A percentile compares a stretch with the other conserved stretches of the same genome.
phyloP scores from a whole-genome alignment of 371 early-diverging fungal species.

The Globomyces sp. region DNA sequence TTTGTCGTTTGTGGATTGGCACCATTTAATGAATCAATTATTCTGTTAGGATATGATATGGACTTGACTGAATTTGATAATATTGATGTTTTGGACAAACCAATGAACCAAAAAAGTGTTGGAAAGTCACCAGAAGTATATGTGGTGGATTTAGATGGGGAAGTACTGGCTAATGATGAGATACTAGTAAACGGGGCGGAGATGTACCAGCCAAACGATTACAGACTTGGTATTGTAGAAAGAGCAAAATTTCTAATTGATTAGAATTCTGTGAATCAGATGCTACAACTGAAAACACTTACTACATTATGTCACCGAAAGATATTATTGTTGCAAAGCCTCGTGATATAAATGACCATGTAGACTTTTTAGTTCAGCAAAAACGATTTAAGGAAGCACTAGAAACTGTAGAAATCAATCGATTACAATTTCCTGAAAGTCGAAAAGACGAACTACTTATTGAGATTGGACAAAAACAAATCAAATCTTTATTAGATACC shows the following conservation, averaged over 20 bases:
- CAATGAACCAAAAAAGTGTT: not conserved
- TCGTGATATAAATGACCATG: slow-evolving; percentile 85
- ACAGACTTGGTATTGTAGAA: slow-evolving; percentile 59
- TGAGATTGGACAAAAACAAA: slow-evolving; percentile 81
- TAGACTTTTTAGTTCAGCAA: slow-evolving; percentile 85
- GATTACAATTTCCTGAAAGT: not conserved
- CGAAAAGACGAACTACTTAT: slow-evolving; percentile 36
- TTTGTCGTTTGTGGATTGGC: slow-evolving; percentile 87
- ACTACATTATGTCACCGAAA: slow-evolving; percentile 87
- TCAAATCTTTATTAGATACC: slow-evolving; percentile 68
- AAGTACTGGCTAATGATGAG: slow-evolving; percentile 83
- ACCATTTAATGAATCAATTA: slow-evolving; percentile 69
- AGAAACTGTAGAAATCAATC: slow-evolving; percentile 38
- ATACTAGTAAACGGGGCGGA: slow-evolving; percentile 78
- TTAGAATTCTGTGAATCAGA: slow-evolving; percentile 34
- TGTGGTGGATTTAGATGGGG: slow-evolving; percentile 74
- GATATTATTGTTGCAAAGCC: slow-evolving; percentile 87
- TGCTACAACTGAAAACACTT: slow-evolving; percentile 51
- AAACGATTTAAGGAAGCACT: slow-evolving; percentile 80
- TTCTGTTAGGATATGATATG: slow-evolving; percentile 72
- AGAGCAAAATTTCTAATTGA: slow-evolving; percentile 21
- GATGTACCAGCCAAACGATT: slow-evolving; percentile 88
- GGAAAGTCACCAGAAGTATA: slow-evolving; percentile 85
- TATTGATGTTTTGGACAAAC: slow-evolving; percentile 32
- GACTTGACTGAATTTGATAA: slow-evolving; percentile 40